These are phyloP conservation scores for Phytophthora macrochlamydospora DNA, from an alignment of 352 stramenopile species.

Conservation along the genomic window DNA sequence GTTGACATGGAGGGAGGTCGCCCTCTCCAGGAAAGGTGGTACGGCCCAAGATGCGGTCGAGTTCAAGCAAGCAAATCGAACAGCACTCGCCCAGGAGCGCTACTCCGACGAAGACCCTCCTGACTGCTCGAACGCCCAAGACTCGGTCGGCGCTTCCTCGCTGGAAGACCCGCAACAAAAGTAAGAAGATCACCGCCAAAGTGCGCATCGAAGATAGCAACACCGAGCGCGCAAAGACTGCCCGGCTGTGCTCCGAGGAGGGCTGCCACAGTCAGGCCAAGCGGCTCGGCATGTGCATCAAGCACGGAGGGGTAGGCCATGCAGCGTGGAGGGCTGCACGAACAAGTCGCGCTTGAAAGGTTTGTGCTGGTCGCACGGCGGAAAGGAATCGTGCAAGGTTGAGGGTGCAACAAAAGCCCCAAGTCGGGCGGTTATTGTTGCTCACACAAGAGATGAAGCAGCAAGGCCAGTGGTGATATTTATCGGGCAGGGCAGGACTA, in stretches of 20 bases:
- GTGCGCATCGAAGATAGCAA: too few relatives aligned
- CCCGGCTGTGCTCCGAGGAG: slow-evolving; percentile 38
- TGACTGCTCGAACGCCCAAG: too few relatives aligned
- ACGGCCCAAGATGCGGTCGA: neutral
- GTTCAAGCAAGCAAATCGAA: too few relatives aligned
- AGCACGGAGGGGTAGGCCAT: slow-evolving; percentile 81
- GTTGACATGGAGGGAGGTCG: too few relatives aligned
- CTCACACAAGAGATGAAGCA: slow-evolving; percentile 85
- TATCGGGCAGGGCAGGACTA: too few relatives aligned
- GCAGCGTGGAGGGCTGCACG: slow-evolving; percentile 72
- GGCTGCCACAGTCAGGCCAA: slow-evolving; percentile 82
- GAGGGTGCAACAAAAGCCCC: slow-evolving; percentile 82
- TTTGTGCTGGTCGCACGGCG: slow-evolving; percentile 82
- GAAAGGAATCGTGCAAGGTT: slow-evolving; percentile 79
- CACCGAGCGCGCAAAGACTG: slow-evolving; percentile 56
- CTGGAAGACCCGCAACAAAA: slow-evolving; percentile 17
- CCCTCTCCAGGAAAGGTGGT: too few relatives aligned
- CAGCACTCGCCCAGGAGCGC: too few relatives aligned
- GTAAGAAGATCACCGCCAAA: too few relatives aligned
- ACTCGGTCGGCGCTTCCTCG: slow-evolving; percentile 49
- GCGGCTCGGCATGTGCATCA: slow-evolving; percentile 85
- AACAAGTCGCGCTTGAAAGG: slow-evolving; percentile 84
- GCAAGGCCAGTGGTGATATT: slow-evolving; percentile 25
- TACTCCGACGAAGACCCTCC: too few relatives aligned
- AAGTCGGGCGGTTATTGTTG: slow-evolving; percentile 87